These are phyloP conservation scores for Gelatoporia subvermispora DNA, from an alignment of 768 basidiomycete genomes.

Conservation along the genomic window DNA sequence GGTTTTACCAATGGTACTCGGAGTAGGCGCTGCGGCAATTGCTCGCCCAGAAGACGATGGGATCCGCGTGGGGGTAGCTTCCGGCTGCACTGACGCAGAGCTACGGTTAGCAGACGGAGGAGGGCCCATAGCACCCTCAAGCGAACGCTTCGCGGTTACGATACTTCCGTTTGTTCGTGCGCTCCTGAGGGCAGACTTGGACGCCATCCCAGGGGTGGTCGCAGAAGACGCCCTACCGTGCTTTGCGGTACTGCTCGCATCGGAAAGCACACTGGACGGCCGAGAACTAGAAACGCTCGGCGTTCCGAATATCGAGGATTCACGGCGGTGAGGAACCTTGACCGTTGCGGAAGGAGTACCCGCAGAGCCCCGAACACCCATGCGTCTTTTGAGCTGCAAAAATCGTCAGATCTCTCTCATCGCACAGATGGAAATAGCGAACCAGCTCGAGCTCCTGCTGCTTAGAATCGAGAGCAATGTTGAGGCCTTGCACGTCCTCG, in stretches of 20 bases:
- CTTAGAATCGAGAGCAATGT: slow-evolving; percentile 90
- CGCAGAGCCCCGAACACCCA: slow-evolving; percentile 51
- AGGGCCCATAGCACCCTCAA: slow-evolving; percentile 48
- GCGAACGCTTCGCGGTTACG: slow-evolving; percentile 8
- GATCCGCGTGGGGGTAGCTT: slow-evolving; percentile 17
- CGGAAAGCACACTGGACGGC: slow-evolving; percentile 54
- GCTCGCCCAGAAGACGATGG: slow-evolving; percentile 13
- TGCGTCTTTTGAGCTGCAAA: slow-evolving; percentile 50
- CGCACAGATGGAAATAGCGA: not conserved
- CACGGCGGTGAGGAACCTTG: slow-evolving; percentile 38
- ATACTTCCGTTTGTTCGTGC: slow-evolving; percentile 37
- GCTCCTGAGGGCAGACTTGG: slow-evolving; percentile 44
- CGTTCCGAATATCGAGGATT: slow-evolving; percentile 54
- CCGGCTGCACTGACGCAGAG: not conserved
- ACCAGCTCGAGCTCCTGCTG: slow-evolving; percentile 93
- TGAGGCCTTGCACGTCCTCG: slow-evolving; percentile 78
- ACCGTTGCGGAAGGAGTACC: slow-evolving; percentile 45
- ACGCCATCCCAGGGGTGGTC: slow-evolving; percentile 17
- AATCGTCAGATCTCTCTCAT: too few species aligned
- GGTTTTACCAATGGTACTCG: slow-evolving; percentile 13
- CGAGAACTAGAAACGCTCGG: slow-evolving; percentile 39
- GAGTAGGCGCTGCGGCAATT: slow-evolving; percentile 2
- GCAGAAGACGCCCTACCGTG: slow-evolving; percentile 36
- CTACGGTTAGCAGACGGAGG: slow-evolving; percentile 26
- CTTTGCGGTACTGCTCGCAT: slow-evolving; percentile 36